Evolutionary conservation across 2,329 filamentous ascomycete genomes (phyloP).

Genomic region (Magnaporthales sp.): DNA sequence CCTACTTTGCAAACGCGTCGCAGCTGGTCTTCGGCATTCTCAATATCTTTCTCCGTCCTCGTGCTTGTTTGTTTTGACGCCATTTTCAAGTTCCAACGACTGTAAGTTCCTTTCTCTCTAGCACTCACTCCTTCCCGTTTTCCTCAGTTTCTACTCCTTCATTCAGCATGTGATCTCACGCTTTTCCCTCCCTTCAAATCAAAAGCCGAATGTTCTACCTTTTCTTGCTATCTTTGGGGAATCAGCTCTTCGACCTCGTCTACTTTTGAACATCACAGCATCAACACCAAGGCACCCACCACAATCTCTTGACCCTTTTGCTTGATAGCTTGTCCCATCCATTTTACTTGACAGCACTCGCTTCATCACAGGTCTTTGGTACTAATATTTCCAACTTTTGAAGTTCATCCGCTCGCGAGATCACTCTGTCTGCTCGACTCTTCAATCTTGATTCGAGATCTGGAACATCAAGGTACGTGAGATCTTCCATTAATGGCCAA

Average conservation of each 20-base stretch:
- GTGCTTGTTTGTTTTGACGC: not conserved
- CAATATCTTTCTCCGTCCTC: not conserved
- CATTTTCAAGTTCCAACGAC: not conserved
- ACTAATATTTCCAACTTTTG: slow-evolving; percentile 32
- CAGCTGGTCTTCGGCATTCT: not conserved
- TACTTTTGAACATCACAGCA: slow-evolving; percentile 12
- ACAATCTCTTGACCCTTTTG: slow-evolving; percentile 44
- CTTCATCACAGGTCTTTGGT: slow-evolving; percentile 46
- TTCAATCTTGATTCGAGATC: not conserved
- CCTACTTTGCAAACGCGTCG: not conserved
- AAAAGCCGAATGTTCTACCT: slow-evolving; percentile 3
- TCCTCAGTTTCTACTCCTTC: not conserved
- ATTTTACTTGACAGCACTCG: slow-evolving; percentile 42
- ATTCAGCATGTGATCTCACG: not conserved
- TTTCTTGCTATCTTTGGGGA: not conserved
- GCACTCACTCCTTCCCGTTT: not conserved
- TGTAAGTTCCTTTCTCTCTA: not conserved
- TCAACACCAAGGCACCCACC: slow-evolving; percentile 28
- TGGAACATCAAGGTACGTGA: not conserved
- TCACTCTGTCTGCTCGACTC: not conserved
- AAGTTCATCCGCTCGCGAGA: slow-evolving; percentile 11
- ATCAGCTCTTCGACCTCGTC: slow-evolving; percentile 7
- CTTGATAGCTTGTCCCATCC: slow-evolving; percentile 52
- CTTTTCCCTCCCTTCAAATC: not conserved
- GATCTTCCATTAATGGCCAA: not conserved